Base-by-base conservation (phyloP, 306 rosid genomes). In the Citrullus amarus region DNA sequence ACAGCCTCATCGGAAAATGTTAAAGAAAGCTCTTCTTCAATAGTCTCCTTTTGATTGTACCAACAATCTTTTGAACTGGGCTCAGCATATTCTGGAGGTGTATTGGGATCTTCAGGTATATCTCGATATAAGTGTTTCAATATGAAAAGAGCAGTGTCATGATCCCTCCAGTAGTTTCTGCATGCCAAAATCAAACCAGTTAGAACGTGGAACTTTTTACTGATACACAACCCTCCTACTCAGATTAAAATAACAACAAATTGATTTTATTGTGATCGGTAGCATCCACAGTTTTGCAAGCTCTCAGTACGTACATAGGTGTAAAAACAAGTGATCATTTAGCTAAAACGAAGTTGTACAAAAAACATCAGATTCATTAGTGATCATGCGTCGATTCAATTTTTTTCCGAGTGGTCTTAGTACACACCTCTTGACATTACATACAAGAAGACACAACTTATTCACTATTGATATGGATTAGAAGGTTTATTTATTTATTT, bases 111-210 rank as follows among this genome's bases (percentile, higher is more conserved):
- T 53, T 90, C 90, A 15, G 88, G 93, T 79, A 84, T 88, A 72
- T 83, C 91, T 55, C 80, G 83, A 81, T 85, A 92, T 83, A 92
- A 81, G 92, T 91, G 97, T 83, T 84, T 91, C 86, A 91, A 83
- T 79, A 92, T 91, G 83, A 89, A 95, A 68, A 95, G 90, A 9
- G 97, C 93, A 9, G 99, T 95, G 80, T 95, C 99, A 79, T 81
- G 58, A 83, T 95, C 99, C 89, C 99, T 88, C 99, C 99, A 91
- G 81, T 92, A 91, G 86, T 95, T 95, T 86, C 97, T 92, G 93
- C 78, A 78, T 59, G 20, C 66, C 82, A 81, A 76, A 38, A 30
- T 56, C 59, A 80, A 34, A 65, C 53, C 39, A 20, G 38, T 82
- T 28, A 66, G 43, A 43, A 50, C 54, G n/a, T 43, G 75, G 18